Evolutionary conservation across 2,329 filamentous ascomycete genomes (phyloP).

Genomic region (Fusarium illudens): DNA sequence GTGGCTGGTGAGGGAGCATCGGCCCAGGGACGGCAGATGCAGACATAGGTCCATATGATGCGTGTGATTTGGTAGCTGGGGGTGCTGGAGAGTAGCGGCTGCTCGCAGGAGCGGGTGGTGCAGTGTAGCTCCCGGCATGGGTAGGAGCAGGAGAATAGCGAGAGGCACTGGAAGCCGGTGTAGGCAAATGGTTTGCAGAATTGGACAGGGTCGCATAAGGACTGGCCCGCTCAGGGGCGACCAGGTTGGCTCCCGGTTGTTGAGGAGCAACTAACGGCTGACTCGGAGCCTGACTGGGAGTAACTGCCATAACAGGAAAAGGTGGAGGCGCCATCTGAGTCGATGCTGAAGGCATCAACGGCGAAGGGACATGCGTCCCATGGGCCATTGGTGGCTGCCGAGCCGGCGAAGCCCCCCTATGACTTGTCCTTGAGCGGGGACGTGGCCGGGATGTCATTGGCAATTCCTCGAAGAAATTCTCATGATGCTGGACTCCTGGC

Average conservation of each 20-base stretch:
- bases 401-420: conserved; percentile 53
- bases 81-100: conserved; percentile 65
- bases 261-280: conserved; percentile 23
- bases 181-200: conserved; percentile 44
- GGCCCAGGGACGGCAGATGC: conserved; percentile 53
- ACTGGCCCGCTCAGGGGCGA: conserved; percentile 61
- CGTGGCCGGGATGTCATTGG: conserved; percentile 70
- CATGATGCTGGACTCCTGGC: conserved; percentile 51
- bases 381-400: conserved; percentile 45
- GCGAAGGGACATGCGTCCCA: conserved; percentile 38
- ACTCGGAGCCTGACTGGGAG: conserved; percentile 16
- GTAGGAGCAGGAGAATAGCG: conserved; percentile 70
- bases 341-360: conserved; percentile 35
- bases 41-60: conserved; percentile 51
- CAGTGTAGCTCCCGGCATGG: conserved; percentile 41
- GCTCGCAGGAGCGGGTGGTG: conserved; percentile 51
- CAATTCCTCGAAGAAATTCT: conserved; percentile 81
- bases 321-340: conserved; percentile 35
- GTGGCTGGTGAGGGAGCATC: conserved; percentile 65
- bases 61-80: conserved; percentile 51
- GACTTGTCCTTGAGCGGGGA: conserved; percentile 64
- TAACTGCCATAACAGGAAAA: conserved; percentile 9
- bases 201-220: conserved; percentile 62
- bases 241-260: conserved; percentile 51
- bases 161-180: conserved; percentile 49